Evolutionary conservation across 202 grass and related monocot species (phyloP).

Genomic region (Schoenoplectus tabernaemontani): DNA sequence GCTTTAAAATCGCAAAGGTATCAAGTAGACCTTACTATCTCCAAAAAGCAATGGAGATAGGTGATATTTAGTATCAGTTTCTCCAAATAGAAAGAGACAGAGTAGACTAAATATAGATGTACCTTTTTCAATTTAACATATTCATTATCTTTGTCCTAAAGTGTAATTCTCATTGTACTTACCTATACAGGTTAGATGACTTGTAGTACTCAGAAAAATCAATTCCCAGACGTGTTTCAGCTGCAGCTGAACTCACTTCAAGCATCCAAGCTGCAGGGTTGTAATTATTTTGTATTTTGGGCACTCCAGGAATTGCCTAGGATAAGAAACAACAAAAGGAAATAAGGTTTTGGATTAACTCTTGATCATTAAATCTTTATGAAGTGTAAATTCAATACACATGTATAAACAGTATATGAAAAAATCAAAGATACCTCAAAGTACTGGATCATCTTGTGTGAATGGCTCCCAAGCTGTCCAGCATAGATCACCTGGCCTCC

Average conservation of each 20-base stretch:
- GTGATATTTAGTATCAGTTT: background rate
- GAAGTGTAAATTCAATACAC: background rate
- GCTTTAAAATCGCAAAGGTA: background rate
- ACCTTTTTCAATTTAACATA: background rate
- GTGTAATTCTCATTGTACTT: conserved; percentile 20
- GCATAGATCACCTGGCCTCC: conserved; percentile 94
- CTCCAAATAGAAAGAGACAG: background rate
- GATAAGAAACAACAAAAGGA: conserved; percentile 23
- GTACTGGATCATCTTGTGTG: conserved; percentile 79
- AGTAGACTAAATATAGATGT: background rate
- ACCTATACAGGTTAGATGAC: conserved; percentile 65
- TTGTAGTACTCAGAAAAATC: conserved; percentile 77
- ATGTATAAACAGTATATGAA: background rate
- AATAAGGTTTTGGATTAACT: background rate
- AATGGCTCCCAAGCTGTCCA: conserved; percentile 71
- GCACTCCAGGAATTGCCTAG: conserved; percentile 86
- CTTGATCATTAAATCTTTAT: background rate
- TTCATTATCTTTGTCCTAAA: background rate
- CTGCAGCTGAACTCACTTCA: conserved; percentile 77
- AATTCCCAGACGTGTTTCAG: conserved; percentile 72
- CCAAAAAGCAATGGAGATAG: no score
- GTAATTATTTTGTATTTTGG: conserved; percentile 94
- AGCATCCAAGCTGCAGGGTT: conserved; percentile 99
- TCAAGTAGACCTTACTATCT: no score
- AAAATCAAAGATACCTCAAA: conserved; percentile 58